phyloP scores from a whole-genome alignment of 2,329 filamentous ascomycete genomes.

The Spiromastix sp. region DNA sequence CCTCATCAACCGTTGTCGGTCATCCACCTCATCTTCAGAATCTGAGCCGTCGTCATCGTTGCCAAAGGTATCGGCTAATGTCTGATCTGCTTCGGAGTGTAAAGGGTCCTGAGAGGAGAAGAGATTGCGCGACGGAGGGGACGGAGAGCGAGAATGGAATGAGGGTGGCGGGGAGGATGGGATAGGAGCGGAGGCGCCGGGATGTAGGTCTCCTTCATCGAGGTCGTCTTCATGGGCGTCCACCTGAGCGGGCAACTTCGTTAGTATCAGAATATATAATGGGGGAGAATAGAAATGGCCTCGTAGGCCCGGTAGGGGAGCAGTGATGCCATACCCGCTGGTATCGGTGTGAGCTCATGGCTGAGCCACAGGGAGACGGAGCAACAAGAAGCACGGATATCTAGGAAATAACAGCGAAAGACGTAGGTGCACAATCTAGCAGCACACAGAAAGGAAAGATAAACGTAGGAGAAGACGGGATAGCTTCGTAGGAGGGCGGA shows the following conservation, averaged over 20 bases:
- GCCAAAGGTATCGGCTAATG: constrained; percentile 89
- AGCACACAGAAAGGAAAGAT: background rate
- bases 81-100: constrained; percentile 55
- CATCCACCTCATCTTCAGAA: constrained; percentile 62
- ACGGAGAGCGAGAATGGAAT: constrained; percentile 76
- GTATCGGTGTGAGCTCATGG: constrained; percentile 41
- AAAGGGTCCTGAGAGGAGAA: constrained; percentile 44
- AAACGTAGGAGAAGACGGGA: background rate
- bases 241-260: constrained; percentile 28
- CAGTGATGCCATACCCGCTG: constrained; percentile 38
- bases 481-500: too few species aligned
- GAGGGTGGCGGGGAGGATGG: constrained; percentile 53
- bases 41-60: constrained; percentile 64
- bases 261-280: too few species aligned
- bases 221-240: constrained; percentile 36
- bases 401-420: constrained; percentile 11
- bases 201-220: constrained; percentile 20
- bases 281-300: constrained; percentile 1
- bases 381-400: constrained; percentile 7
- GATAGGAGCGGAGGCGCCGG: constrained; percentile 20
- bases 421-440: background rate
- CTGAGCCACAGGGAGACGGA: constrained; percentile 11
- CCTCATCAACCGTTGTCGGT: constrained; percentile 77
- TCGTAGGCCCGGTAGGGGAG: too few species aligned
- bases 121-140: constrained; percentile 40